A percentile compares a stretch with the other conserved stretches of the same genome.
Evolutionary conservation across 2,329 filamentous ascomycete genomes (phyloP).

Genomic region (Fusarium palustre): DNA sequence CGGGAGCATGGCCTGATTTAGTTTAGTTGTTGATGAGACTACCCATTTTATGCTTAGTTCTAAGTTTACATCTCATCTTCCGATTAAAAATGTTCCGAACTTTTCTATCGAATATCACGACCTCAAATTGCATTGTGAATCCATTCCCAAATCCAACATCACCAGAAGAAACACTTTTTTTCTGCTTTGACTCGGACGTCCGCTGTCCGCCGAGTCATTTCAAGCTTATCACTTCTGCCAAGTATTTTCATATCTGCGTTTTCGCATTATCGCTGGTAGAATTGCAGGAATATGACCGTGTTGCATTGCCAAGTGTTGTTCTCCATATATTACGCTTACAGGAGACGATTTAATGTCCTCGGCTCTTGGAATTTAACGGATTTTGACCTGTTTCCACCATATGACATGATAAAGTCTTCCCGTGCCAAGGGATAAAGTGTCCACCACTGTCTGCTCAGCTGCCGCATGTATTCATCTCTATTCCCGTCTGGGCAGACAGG

Average conservation of each 20-base stretch:
- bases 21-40: neutral
- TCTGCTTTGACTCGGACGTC: neutral
- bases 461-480: neutral
- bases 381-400: neutral
- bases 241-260: neutral
- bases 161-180: neutral
- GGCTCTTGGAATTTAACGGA: neutral
- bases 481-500: slow-evolving; percentile 1
- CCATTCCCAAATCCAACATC: neutral
- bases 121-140: neutral
- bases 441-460: neutral
- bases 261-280: neutral
- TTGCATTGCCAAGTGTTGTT: neutral
- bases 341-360: neutral
- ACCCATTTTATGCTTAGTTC: slow-evolving; percentile 1
- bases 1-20: neutral
- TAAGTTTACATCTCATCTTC: neutral
- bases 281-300: neutral
- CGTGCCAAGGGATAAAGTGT: neutral
- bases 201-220: neutral
- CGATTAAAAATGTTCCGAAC: neutral
- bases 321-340: too few relatives aligned
- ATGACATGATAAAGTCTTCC: neutral
- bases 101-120: neutral
- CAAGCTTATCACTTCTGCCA: neutral